Conservation (phyloP, 2,329 filamentous ascomycete genomes). For the Aspergillus fischeri region DNA sequence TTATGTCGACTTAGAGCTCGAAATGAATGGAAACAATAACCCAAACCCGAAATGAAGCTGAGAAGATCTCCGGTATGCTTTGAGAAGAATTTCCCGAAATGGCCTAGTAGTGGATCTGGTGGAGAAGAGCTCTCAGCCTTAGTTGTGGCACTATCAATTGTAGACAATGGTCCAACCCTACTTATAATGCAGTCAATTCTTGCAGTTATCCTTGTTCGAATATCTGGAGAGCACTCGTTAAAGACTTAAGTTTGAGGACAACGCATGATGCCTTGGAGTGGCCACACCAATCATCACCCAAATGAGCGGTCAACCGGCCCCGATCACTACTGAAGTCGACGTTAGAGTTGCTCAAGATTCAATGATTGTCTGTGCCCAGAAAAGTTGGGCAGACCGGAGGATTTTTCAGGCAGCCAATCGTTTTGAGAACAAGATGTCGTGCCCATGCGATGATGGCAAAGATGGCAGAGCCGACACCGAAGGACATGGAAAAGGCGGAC, state of each 20-base stretch:
- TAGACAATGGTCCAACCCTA: not conserved
- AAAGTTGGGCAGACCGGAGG: conserved; percentile 12
- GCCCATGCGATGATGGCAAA: conserved; percentile 3
- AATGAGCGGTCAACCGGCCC: not conserved
- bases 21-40: not conserved
- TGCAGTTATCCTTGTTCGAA: not conserved
- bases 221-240: not conserved
- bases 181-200: not conserved
- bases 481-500: not conserved
- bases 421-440: conserved; percentile 13
- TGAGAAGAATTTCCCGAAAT: not conserved
- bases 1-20: not conserved
- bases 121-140: not conserved
- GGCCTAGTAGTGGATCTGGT: not conserved
- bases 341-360: too few relatives aligned
- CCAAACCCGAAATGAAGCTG: not conserved
- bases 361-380: conserved; percentile 3
- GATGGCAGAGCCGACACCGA: not conserved
- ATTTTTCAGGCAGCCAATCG: conserved; percentile 9
- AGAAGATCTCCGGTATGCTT: not conserved
- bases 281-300: not conserved
- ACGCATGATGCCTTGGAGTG: not conserved
- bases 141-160: not conserved
- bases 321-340: not conserved
- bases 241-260: not conserved